Evolutionary conservation across 2,329 filamentous ascomycete genomes (phyloP).

Genomic region (Pezicula neosporulosa): DNA sequence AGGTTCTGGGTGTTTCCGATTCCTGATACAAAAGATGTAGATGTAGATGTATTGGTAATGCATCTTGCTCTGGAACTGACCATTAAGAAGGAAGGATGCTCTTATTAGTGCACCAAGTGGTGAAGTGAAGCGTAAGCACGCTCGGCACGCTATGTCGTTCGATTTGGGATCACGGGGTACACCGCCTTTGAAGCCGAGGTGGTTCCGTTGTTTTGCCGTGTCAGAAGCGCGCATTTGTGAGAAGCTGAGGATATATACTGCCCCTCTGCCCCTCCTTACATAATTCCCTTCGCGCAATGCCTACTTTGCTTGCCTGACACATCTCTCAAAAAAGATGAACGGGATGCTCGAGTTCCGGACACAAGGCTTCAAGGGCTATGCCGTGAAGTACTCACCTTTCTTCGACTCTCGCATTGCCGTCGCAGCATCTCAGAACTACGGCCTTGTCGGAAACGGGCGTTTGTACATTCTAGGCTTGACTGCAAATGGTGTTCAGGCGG

Average conservation of each 20-base stretch:
- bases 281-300: not conserved
- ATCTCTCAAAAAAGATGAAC: conserved; percentile 3
- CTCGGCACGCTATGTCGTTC: no score
- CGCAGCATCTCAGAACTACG: conserved; percentile 89
- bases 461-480: conserved; percentile 83
- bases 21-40: no score
- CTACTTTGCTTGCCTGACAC: not conserved
- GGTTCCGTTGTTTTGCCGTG: not conserved
- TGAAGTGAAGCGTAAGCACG: no score
- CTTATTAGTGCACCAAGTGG: no score
- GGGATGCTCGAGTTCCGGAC: conserved; percentile 91
- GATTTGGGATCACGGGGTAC: conserved; percentile 1
- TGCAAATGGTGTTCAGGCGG: conserved; percentile 74
- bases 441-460: conserved; percentile 92
- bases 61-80: no score
- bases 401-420: conserved; percentile 94
- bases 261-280: not conserved
- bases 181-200: conserved; percentile 1
- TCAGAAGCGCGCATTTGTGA: conserved; percentile 1
- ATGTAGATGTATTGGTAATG: no score
- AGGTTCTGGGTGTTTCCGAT: no score
- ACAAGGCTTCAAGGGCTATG: conserved; percentile 91
- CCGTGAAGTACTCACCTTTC: conserved; percentile 97
- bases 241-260: not conserved
- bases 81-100: no score